Conservation (phyloP, 495 filamentous ascomycete genomes). For the Penicillium verhagenii region DNA sequence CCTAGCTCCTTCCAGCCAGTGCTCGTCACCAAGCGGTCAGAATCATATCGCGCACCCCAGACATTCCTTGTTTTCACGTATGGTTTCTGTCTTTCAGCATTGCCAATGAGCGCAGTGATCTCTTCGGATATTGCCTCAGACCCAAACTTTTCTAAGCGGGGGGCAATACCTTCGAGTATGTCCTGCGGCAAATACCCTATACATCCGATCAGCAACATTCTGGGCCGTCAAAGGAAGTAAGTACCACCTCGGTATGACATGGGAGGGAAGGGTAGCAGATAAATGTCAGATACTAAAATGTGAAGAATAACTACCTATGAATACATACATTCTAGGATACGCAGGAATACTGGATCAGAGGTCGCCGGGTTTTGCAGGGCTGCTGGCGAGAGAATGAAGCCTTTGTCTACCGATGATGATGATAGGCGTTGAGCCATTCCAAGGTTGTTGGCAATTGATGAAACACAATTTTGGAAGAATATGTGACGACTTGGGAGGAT, state of each 20-base stretch:
- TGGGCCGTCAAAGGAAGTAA: too few species aligned
- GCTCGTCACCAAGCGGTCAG: slow-evolving; percentile 33
- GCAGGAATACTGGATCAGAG: slow-evolving; percentile 10
- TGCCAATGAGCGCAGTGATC: slow-evolving; percentile 11
- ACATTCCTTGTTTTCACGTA: slow-evolving; percentile 32
- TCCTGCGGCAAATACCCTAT: slow-evolving; percentile 17
- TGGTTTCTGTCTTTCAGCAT: slow-evolving; percentile 30
- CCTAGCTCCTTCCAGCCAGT: slow-evolving; percentile 39
- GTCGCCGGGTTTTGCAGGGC: slow-evolving; percentile 14
- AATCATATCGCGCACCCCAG: slow-evolving; percentile 30
- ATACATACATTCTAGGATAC: slow-evolving; percentile 15
- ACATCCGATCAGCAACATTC: too few species aligned
- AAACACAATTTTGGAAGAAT: too few species aligned
- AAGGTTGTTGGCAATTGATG: too few species aligned
- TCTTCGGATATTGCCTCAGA: slow-evolving; percentile 14
- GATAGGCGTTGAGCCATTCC: too few species aligned
- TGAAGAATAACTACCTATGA: too few species aligned
- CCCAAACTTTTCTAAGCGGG: slow-evolving; percentile 7
- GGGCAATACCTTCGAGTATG: slow-evolving; percentile 3
- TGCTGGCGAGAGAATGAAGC: slow-evolving; percentile 15
- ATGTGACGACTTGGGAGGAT: too few species aligned
- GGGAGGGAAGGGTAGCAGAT: too few species aligned
- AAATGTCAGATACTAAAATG: too few species aligned
- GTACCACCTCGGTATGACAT: too few species aligned
- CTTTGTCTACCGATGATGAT: slow-evolving; percentile 13